phyloP scores from a whole-genome alignment of 148 eudicot genomes.

The Persicaria maculosa region DNA sequence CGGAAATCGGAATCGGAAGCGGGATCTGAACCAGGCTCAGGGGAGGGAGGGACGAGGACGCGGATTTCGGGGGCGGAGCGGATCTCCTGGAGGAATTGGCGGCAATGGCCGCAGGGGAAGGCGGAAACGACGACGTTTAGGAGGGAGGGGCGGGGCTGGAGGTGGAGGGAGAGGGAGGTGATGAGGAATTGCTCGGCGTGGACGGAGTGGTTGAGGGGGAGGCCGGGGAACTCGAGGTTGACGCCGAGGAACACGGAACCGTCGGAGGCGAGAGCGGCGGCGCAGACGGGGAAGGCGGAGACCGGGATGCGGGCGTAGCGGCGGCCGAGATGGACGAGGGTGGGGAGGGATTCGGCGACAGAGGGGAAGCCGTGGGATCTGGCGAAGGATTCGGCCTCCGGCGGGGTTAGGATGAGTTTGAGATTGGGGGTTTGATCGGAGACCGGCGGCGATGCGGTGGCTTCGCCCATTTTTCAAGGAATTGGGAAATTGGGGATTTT shows the following conservation, averaged over 20 bases:
- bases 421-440: background rate
- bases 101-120: conserved; percentile 98
- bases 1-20: conserved; percentile 13
- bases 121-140: conserved; percentile 60
- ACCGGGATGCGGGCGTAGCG: conserved; percentile 55
- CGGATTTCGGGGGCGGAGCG: conserved; percentile 45
- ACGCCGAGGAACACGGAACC: conserved; percentile 84
- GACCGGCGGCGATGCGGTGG: background rate
- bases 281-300: conserved; percentile 64
- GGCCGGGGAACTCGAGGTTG: conserved; percentile 64
- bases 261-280: conserved; percentile 64
- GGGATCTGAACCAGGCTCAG: background rate
- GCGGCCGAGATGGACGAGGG: conserved; percentile 42
- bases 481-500: no score
- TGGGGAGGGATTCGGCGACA: conserved; percentile 52
- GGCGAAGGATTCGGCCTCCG: conserved; percentile 53
- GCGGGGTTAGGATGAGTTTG: conserved; percentile 42
- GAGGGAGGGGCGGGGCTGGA: conserved; percentile 29
- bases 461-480: conserved; percentile 11
- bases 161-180: conserved; percentile 45
- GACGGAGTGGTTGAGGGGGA: conserved; percentile 79
- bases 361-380: conserved; percentile 31
- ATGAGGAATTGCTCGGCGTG: conserved; percentile 91
- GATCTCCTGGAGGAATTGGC: conserved; percentile 86
- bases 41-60: conserved; percentile 31